Percentiles rank a stretch among this genome's conserved stretches.
These are phyloP conservation scores for Sugiyamaella xylanicola DNA, from an alignment of 1,139 yeast genomes.

Conservation along the genomic window DNA sequence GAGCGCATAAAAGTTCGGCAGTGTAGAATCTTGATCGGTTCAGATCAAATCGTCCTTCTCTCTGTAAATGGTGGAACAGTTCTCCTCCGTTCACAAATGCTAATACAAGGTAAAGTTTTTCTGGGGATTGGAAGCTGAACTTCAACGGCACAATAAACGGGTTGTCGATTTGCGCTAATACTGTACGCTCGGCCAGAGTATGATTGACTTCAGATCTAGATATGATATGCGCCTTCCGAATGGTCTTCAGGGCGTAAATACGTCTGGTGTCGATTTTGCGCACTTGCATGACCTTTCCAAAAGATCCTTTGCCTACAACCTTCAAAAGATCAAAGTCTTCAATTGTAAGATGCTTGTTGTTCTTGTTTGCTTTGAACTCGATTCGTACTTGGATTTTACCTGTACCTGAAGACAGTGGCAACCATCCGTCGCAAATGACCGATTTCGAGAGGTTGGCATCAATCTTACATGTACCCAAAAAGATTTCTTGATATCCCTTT, in stretches of 20 bases:
- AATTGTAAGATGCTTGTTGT: slow-evolving; percentile 71
- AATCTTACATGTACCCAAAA: slow-evolving; percentile 44
- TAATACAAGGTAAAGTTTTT: slow-evolving; percentile 83
- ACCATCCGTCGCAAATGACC: slow-evolving; percentile 36
- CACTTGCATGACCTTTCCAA: slow-evolving; percentile 98
- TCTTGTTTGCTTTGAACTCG: slow-evolving; percentile 74
- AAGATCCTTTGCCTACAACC: slow-evolving; percentile 96
- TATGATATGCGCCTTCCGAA: slow-evolving; percentile 90
- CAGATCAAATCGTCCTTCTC: slow-evolving; percentile 85
- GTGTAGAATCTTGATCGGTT: slow-evolving; percentile 91
- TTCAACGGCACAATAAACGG: slow-evolving; percentile 99
- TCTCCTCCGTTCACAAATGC: slow-evolving; percentile 98
- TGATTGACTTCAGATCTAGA: slow-evolving; percentile 94
- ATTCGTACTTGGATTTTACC: slow-evolving; percentile 60
- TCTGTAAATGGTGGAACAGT: slow-evolving; percentile 89
- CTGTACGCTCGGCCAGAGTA: slow-evolving; percentile 94
- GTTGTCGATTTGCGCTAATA: slow-evolving; percentile 85
- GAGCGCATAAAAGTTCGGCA: slow-evolving; percentile 88
- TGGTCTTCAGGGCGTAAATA: slow-evolving; percentile 89
- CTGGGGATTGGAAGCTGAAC: slow-evolving; percentile 95
- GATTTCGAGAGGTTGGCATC: slow-evolving; percentile 29
- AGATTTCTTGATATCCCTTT: slow-evolving; percentile 42
- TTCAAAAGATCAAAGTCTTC: slow-evolving; percentile 91
- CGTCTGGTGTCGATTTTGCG: slow-evolving; percentile 92
- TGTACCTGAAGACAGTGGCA: slow-evolving; percentile 43